Evolutionary conservation across 176 grass and related monocot species (phyloP).

Genomic region (Saccharum spontaneum): DNA sequence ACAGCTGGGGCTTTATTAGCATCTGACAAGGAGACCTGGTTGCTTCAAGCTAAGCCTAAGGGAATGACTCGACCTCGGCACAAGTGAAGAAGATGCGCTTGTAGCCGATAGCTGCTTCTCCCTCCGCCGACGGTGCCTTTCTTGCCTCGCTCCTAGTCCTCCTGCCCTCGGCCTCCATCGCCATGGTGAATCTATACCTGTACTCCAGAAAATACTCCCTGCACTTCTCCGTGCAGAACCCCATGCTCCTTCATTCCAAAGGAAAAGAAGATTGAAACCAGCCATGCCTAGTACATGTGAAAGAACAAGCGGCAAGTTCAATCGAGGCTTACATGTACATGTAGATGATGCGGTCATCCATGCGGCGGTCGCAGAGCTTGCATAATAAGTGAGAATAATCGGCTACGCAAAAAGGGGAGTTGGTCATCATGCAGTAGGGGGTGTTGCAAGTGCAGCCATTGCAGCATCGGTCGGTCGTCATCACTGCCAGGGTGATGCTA

Average conservation of each 20-base stretch:
- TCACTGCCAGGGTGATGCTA: neutral
- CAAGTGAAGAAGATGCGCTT: neutral
- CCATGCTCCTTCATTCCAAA: no score
- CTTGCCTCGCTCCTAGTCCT: neutral
- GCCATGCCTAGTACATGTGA: no score
- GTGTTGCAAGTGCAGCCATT: neutral
- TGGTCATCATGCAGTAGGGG: neutral
- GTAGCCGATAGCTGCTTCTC: neutral
- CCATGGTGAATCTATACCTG: constrained; percentile 8
- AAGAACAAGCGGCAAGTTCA: neutral
- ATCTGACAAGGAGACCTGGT: neutral
- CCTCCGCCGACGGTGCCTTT: neutral
- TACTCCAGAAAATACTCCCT: constrained; percentile 39
- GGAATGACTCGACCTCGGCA: neutral
- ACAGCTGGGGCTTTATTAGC: neutral
- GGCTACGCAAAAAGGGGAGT: neutral
- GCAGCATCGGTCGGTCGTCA: neutral
- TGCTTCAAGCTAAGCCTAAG: neutral
- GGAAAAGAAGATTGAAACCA: no score
- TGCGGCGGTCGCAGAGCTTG: neutral
- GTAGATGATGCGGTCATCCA: neutral
- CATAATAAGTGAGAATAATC: neutral
- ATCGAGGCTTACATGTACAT: neutral
- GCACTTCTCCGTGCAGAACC: constrained; percentile 25
- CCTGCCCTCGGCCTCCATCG: neutral